Percentiles rank a stretch among this genome's conserved stretches.
Conservation (phyloP, 1,284 basidiomycete species). For the Albatrellus sp. region DNA sequence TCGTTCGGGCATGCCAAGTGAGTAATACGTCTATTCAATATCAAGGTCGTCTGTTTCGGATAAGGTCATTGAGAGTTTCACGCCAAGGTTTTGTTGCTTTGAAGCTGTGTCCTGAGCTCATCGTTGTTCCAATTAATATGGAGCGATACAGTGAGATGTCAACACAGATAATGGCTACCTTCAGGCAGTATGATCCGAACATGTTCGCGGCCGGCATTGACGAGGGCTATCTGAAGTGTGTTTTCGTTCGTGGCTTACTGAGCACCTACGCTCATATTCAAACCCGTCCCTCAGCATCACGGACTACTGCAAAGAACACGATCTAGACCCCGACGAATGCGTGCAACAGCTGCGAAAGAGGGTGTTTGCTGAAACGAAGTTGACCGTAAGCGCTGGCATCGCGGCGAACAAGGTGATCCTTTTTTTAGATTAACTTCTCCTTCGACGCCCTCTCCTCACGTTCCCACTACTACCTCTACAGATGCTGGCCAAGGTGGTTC, state of each 20-base stretch:
- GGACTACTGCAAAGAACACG: conserved; percentile 56
- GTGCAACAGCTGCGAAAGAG: conserved; percentile 65
- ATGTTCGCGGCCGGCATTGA: conserved; percentile 77
- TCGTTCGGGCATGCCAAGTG: conserved; percentile 81
- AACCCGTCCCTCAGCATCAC: conserved; percentile 47
- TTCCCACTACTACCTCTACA: conserved; percentile 5
- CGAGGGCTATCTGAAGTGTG: conserved; percentile 80
- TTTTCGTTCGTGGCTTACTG: conserved; percentile 1
- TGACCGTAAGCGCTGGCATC: conserved; percentile 92
- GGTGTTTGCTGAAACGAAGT: conserved; percentile 63
- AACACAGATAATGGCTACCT: conserved; percentile 51
- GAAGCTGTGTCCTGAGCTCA: conserved; percentile 89
- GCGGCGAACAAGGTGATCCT: conserved; percentile 67
- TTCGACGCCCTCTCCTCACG: neutral
- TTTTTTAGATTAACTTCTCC: neutral
- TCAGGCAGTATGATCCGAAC: conserved; percentile 69
- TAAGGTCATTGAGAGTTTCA: neutral
- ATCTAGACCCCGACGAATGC: conserved; percentile 58
- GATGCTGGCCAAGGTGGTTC: conserved; percentile 64
- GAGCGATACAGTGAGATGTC: conserved; percentile 67
- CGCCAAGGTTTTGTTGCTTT: conserved; percentile 72
- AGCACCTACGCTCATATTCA: neutral
- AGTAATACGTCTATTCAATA: conserved; percentile 10
- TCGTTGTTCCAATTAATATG: conserved; percentile 56
- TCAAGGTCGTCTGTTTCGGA: neutral